These are phyloP conservation scores for Pueraria montana DNA, from an alignment of 306 rosid species.

Conservation along the genomic window DNA sequence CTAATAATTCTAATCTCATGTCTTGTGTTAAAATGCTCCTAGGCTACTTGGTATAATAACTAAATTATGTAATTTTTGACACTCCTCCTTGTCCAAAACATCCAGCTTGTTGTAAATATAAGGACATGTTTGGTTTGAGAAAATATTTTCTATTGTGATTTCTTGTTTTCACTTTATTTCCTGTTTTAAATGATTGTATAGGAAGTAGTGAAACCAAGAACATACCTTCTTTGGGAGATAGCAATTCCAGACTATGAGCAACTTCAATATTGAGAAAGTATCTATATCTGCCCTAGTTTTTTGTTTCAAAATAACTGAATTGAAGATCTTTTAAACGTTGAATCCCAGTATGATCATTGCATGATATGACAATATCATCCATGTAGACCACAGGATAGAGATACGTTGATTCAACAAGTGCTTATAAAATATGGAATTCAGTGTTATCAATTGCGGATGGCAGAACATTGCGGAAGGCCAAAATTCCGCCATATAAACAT, in stretches of 20 bases:
- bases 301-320: neutral
- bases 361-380: neutral
- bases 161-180: neutral
- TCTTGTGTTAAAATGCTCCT: neutral
- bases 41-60: neutral
- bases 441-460: too few species aligned
- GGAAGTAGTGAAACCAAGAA: neutral
- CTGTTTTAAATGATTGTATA: neutral
- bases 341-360: neutral
- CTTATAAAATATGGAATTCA: too few species aligned
- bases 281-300: neutral
- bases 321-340: neutral
- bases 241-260: neutral
- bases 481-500: too few species aligned
- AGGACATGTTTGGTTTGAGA: too few species aligned
- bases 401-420: neutral
- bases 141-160: neutral
- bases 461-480: too few species aligned
- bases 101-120: too few species aligned
- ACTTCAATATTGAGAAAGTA: neutral
- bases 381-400: neutral
- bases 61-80: neutral
- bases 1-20: neutral
- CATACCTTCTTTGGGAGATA: neutral
- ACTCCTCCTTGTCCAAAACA: neutral